Conservation (phyloP, 495 filamentous ascomycete species). For the Aspergillus saccharolyticus region DNA sequence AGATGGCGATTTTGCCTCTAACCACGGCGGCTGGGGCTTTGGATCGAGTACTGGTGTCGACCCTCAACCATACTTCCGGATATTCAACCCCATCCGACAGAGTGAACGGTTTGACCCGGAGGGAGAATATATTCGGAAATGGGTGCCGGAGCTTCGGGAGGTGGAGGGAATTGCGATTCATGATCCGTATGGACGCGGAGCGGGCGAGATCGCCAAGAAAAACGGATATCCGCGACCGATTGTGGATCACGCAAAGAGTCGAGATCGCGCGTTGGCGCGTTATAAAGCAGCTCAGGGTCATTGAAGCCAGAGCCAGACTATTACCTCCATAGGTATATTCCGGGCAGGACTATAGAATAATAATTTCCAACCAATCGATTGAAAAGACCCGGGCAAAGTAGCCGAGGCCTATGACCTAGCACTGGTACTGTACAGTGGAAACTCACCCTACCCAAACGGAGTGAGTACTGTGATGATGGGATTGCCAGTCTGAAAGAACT, state of each 20-base stretch:
- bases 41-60: conserved; percentile 75
- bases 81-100: conserved; percentile 85
- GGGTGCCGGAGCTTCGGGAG: conserved; percentile 56
- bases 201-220: conserved; percentile 51
- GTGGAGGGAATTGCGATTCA: conserved; percentile 64
- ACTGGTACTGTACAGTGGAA: no score
- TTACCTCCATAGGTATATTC: no score
- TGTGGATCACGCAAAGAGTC: conserved; percentile 65
- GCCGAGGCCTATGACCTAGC: not conserved
- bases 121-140: conserved; percentile 54
- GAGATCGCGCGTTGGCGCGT: conserved; percentile 60
- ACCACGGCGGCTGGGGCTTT: conserved; percentile 93
- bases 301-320: conserved; percentile 1
- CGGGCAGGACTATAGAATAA: no score
- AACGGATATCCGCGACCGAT: conserved; percentile 69
- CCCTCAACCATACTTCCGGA: conserved; percentile 86
- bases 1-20: conserved; percentile 89
- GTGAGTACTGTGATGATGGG: no score
- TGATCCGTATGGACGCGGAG: conserved; percentile 69
- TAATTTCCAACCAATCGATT: not conserved
- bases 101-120: conserved; percentile 70
- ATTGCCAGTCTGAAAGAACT: no score
- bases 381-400: not conserved
- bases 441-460: not conserved
- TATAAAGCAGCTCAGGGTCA: conserved; percentile 58